phyloP scores from a whole-genome alignment of 257 asterid species.

The Capsicum pubescens region DNA sequence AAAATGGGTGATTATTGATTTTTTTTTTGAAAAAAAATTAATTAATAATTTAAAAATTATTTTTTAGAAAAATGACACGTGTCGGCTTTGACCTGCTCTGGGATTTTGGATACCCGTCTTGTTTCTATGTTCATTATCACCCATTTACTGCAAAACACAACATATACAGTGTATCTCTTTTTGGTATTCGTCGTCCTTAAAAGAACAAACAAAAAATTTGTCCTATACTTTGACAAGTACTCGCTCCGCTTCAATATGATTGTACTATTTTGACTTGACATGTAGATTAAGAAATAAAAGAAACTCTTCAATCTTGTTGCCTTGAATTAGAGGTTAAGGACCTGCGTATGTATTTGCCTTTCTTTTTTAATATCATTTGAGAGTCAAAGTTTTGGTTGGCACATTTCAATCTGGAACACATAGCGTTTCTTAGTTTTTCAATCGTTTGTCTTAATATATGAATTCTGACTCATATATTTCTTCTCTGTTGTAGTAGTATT shows the following conservation, averaged over 20 bases:
- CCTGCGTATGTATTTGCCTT: too few relatives aligned
- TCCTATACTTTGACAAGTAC: neutral
- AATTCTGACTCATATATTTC: neutral
- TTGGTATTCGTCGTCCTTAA: neutral
- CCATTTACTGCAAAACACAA: slow-evolving; percentile 65
- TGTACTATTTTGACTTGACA: too few relatives aligned
- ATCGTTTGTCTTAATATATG: neutral
- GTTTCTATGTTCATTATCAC: slow-evolving; percentile 90
- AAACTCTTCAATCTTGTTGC: too few relatives aligned
- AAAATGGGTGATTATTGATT: too few relatives aligned
- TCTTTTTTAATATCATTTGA: neutral
- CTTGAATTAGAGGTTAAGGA: too few relatives aligned
- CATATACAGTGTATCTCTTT: neutral
- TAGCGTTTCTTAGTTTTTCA: neutral
- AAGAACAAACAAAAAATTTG: neutral
- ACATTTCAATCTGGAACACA: neutral
- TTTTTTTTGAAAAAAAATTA: too few relatives aligned
- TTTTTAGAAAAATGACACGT: too few relatives aligned
- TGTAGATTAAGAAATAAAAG: too few relatives aligned
- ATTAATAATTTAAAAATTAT: too few relatives aligned
- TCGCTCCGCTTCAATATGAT: too few relatives aligned
- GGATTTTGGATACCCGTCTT: slow-evolving; percentile 78
- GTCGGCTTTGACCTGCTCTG: slow-evolving; percentile 73
- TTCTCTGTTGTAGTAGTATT: accelerated
- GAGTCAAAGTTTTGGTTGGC: neutral